These are phyloP conservation scores for Coccomyxa subellipsoidea DNA, from an alignment of 163 green algal species.

Conservation along the genomic window DNA sequence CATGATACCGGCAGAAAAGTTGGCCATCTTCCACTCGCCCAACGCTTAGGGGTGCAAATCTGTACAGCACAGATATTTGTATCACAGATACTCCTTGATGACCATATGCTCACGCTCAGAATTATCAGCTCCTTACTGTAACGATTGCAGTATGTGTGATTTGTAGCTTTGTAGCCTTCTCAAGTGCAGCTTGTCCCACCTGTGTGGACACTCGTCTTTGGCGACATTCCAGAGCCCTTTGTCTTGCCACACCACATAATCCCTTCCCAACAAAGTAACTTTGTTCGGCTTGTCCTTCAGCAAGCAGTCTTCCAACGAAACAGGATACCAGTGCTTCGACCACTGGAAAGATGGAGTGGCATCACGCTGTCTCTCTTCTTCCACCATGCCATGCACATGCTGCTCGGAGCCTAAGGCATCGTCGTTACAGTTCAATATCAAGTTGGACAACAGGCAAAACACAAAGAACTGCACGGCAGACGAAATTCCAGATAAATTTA, in stretches of 20 bases:
- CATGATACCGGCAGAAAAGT: slow-evolving; percentile 48
- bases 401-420: neutral
- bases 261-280: neutral
- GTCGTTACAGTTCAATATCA: no score
- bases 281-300: slow-evolving; percentile 1
- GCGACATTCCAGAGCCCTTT: neutral
- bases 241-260: neutral
- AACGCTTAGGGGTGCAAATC: slow-evolving; percentile 43
- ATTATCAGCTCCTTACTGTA: no score
- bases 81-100: no score
- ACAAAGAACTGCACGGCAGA: no score
- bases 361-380: neutral
- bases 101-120: no score
- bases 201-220: slow-evolving; percentile 4
- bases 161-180: no score
- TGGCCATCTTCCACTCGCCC: slow-evolving; percentile 35
- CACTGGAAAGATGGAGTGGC: neutral
- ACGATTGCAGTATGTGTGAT: no score
- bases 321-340: neutral
- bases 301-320: neutral
- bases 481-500: no score
- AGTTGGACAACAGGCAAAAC: no score
- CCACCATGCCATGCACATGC: neutral
- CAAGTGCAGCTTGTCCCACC: no score
- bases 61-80: slow-evolving; percentile 13